Evolutionary conservation across 495 filamentous ascomycete species (phyloP), one percentile per base, ranked within the genome.

Genomic region (Penicillium soppii): DNA sequence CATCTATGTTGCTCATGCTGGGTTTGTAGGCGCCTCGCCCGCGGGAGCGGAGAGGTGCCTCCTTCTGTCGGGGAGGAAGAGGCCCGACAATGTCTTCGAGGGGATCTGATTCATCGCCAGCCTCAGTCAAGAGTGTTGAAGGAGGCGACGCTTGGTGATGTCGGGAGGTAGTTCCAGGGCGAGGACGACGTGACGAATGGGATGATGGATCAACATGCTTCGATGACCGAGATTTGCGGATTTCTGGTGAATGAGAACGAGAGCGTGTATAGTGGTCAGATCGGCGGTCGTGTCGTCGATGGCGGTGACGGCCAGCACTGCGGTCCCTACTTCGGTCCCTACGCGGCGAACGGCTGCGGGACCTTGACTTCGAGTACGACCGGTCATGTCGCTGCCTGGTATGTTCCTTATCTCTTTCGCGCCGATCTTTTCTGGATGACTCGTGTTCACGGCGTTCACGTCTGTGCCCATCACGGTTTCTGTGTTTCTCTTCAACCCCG

Each of bases 61-160:
- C 43, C n/a, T 47, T 40, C 13, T 56, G n/a, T 4, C 77, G 70
- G 4, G 83, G 77, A n/a, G 87, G 88, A 2, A 78, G 75, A 9
- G 92, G 92, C 2, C 94, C 94, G 37, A 97, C 82, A 22, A 95
- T 72, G 4, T 85, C 83, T 49, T 92, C 86, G 2, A 91, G 68
- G 2, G 90, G 86, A 60, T 95, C 90, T 0, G 90, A 91, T 25
- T 89, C 85, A 53, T 65, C 37, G 4, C 52, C 65, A 1, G 47
- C 50, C 48, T 50, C 50, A 42, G 50, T 25, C 8, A 20, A 47
- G 6, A 10, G 35, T 35, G 46, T 13, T 23, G 25, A 32, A 5
- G 41, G 20, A 40, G 15, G 29, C 2, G 52, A 47, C 5, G 33
- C 4, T 37, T 25, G 17, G 21, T 53, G 43, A 16, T 30, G 30